Evolutionary conservation across 2,329 filamentous ascomycete genomes (phyloP).

Genomic region (Aspergillus bombycis): DNA sequence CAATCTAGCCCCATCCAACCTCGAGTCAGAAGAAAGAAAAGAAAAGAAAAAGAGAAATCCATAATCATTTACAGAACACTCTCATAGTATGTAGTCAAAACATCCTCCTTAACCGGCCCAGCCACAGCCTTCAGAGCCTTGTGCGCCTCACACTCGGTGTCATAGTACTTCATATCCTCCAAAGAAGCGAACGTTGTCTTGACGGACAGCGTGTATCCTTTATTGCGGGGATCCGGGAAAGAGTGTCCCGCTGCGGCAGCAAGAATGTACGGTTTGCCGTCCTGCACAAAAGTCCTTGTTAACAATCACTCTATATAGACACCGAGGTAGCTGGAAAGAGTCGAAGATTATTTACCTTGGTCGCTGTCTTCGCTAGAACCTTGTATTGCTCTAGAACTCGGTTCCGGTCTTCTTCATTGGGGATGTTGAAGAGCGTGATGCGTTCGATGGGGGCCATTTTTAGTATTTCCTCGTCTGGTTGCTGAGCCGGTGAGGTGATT

Average conservation of each 20-base stretch:
- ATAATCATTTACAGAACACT: slow-evolving; percentile 31
- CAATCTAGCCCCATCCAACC: background rate
- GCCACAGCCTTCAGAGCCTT: slow-evolving; percentile 47
- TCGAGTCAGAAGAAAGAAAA: background rate
- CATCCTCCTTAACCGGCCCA: slow-evolving; percentile 37
- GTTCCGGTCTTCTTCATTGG: slow-evolving; percentile 48
- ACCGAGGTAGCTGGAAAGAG: too few relatives aligned
- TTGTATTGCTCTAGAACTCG: slow-evolving; percentile 51
- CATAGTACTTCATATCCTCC: slow-evolving; percentile 73
- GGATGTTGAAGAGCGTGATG: slow-evolving; percentile 58
- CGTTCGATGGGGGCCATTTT: slow-evolving; percentile 50
- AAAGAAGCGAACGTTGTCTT: slow-evolving; percentile 66
- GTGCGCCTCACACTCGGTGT: slow-evolving; percentile 62
- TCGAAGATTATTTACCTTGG: slow-evolving; percentile 40
- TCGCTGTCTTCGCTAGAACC: slow-evolving; percentile 45
- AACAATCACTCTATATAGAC: background rate
- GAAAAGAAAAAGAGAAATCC: background rate
- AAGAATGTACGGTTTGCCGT: slow-evolving; percentile 72
- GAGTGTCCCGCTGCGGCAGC: slow-evolving; percentile 58
- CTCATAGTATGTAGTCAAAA: slow-evolving; percentile 43
- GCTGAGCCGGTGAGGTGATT: background rate
- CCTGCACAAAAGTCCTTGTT: slow-evolving; percentile 47
- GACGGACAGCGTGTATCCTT: slow-evolving; percentile 68
- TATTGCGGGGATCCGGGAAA: slow-evolving; percentile 61
- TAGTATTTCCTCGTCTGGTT: background rate